phyloP scores from a whole-genome alignment of 2,329 filamentous ascomycete species.

The Chrysosporium queenslandicum region DNA sequence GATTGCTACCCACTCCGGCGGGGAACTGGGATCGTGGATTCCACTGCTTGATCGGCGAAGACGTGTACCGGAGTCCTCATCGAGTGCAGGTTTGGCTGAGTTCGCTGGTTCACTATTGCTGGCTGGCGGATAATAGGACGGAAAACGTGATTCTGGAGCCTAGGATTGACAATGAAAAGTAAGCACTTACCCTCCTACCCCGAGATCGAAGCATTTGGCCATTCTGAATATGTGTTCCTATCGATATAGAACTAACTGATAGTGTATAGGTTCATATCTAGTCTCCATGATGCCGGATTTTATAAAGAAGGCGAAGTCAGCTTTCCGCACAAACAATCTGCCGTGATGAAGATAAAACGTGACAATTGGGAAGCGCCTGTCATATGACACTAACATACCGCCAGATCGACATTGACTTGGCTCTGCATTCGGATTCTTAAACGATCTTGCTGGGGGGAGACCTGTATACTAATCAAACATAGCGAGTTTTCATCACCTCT shows the following conservation, averaged over 20 bases:
- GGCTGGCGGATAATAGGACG: slow-evolving; percentile 67
- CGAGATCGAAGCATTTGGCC: no score
- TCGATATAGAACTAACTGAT: no score
- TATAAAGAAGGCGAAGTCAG: slow-evolving; percentile 75
- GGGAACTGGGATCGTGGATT: slow-evolving; percentile 80
- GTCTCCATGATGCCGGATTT: slow-evolving; percentile 67
- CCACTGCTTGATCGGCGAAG: slow-evolving; percentile 81
- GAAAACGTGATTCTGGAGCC: slow-evolving; percentile 79
- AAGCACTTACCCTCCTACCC: slow-evolving; percentile 27
- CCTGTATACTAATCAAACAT: no score
- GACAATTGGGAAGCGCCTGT: slow-evolving; percentile 69
- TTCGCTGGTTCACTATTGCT: slow-evolving; percentile 77
- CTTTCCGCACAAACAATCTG: slow-evolving; percentile 87
- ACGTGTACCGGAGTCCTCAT: slow-evolving; percentile 75
- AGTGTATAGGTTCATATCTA: slow-evolving; percentile 51
- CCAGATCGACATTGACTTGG: no score
- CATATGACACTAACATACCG: slow-evolving; percentile 36
- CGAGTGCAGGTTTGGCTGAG: slow-evolving; percentile 71
- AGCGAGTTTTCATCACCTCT: no score
- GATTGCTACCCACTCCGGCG: slow-evolving; percentile 53
- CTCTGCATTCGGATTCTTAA: no score
- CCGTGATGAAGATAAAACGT: slow-evolving; percentile 67
- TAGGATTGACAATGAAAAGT: slow-evolving; percentile 83
- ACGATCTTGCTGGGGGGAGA: no score
- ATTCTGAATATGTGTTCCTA: no score